phyloP scores from a whole-genome alignment of 2,329 filamentous ascomycete species.

The Periconia sp. region DNA sequence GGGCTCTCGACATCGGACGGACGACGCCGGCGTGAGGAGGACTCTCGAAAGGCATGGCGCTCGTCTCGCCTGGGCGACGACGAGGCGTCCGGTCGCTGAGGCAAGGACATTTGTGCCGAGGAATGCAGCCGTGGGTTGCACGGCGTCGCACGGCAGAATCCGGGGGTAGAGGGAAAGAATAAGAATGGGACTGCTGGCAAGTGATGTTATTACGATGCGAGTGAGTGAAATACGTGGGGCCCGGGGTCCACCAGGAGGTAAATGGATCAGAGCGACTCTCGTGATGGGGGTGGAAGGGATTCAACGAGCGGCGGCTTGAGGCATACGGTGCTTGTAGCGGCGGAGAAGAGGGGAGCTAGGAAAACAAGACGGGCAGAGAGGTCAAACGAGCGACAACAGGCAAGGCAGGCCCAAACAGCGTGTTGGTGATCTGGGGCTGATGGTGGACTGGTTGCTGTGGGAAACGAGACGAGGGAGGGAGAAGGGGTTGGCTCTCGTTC shows the following conservation, averaged over 20 bases:
- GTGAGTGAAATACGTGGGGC: background rate
- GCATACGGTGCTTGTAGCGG: no score
- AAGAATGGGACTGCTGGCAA: background rate
- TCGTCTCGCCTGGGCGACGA: slow-evolving; percentile 57
- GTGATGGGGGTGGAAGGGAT: no score
- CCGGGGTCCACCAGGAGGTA: background rate
- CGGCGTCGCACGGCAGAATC: slow-evolving; percentile 4
- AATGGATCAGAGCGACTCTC: no score
- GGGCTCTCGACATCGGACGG: slow-evolving; percentile 70
- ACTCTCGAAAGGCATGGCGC: slow-evolving; percentile 63
- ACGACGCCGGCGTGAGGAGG: slow-evolving; percentile 66
- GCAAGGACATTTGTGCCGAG: slow-evolving; percentile 48
- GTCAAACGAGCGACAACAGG: background rate
- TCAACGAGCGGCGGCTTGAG: background rate
- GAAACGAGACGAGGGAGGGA: slow-evolving; percentile 19
- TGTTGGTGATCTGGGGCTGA: background rate
- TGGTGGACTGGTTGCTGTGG: no score
- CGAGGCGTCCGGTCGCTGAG: slow-evolving; percentile 62
- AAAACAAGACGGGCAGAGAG: no score
- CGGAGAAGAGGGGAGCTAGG: no score
- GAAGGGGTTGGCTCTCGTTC: no score
- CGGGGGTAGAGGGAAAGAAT: background rate
- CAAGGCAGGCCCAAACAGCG: background rate
- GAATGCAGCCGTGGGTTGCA: slow-evolving; percentile 26
- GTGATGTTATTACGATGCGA: background rate